Evolutionary conservation across 2,329 filamentous ascomycete species (phyloP), one percentile per base, ranked within the genome.

Genomic region (Cladosporium sp.): DNA sequence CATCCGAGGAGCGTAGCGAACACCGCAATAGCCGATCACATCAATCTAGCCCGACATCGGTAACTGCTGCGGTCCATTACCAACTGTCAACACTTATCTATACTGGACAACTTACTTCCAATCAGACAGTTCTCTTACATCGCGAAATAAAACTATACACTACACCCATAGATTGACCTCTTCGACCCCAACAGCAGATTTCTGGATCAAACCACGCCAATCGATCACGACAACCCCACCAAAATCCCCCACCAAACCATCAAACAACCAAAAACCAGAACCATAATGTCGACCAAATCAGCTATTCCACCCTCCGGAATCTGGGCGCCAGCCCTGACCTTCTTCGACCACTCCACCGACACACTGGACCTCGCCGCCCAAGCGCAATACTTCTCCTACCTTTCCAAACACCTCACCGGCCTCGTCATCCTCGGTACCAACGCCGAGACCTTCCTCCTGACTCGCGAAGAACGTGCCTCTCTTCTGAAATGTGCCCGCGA

Each of bases 251-350:
- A 36, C n/a, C 48, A 25, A 57, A 48, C 25, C 34, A 23, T 46
- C 56, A 23, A 58, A 28, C 32, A 61, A 64, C 32, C 10, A n/a
- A 30, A 26, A 65, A 54, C 32, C 26, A 11, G 4, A 16, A 51
- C 48, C 18, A 32, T 16, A 54, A 63, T 67, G 63, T 61, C 58
- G 26, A 28, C 34, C 54, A 43, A 60, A 43, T 65, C 48, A 39
- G 13, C 58, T 34, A 92, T 90, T 8, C 91, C 91, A 5, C 66
- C 69, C 39, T 63, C 74, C 2, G 75, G 75, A 28, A 70, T 76
- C 59, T 76, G 74, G 73, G 73, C 72, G 6, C 81, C 81, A 26
- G 79, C 80, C 8, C 75, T 82, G 21, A 82, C 81, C 18, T 80
- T 82, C 71, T 82, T 80, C 73, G 75, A 80, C 65, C 75, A 74